Percentiles rank a stretch among this genome's conserved stretches.
Evolutionary conservation across 768 basidiomycete genomes (phyloP).

Genomic region (Lentinula boryana): DNA sequence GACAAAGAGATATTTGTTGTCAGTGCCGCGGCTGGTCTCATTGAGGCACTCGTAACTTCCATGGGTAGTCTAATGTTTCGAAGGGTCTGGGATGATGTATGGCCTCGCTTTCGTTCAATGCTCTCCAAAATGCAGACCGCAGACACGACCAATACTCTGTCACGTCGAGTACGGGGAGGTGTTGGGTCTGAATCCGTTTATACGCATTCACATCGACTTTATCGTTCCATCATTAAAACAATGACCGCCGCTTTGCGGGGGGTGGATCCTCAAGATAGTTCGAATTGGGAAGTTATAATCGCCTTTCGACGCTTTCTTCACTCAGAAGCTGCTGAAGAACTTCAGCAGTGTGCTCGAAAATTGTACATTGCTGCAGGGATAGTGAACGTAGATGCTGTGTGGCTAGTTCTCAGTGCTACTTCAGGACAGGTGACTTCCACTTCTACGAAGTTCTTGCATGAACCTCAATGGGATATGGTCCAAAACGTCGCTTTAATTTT

Average conservation of each 20-base stretch:
- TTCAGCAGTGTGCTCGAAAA: conserved; percentile 59
- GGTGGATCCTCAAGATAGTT: conserved; percentile 64
- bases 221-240: conserved; percentile 69
- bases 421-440: conserved; percentile 32
- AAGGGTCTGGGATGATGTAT: conserved; percentile 86
- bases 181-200: conserved; percentile 68
- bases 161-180: conserved; percentile 42
- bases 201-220: conserved; percentile 75
- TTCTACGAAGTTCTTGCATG: conserved; percentile 41
- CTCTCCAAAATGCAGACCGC: conserved; percentile 54
- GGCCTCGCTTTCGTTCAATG: conserved; percentile 74
- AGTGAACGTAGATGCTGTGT: conserved; percentile 77
- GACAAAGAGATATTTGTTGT: conserved; percentile 78
- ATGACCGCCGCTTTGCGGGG: conserved; percentile 61
- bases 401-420: conserved; percentile 67
- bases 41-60: conserved; percentile 65
- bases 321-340: conserved; percentile 58
- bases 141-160: conserved; percentile 63
- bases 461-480: conserved; percentile 59
- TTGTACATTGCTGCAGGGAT: conserved; percentile 57
- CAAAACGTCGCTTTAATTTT: conserved; percentile 34
- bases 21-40: conserved; percentile 62
- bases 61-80: conserved; percentile 83
- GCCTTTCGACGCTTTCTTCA: conserved; percentile 75
- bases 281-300: conserved; percentile 79